Evolutionary conservation across 176 grass and related monocot species (phyloP).

Genomic region (Microstegium vimineum): DNA sequence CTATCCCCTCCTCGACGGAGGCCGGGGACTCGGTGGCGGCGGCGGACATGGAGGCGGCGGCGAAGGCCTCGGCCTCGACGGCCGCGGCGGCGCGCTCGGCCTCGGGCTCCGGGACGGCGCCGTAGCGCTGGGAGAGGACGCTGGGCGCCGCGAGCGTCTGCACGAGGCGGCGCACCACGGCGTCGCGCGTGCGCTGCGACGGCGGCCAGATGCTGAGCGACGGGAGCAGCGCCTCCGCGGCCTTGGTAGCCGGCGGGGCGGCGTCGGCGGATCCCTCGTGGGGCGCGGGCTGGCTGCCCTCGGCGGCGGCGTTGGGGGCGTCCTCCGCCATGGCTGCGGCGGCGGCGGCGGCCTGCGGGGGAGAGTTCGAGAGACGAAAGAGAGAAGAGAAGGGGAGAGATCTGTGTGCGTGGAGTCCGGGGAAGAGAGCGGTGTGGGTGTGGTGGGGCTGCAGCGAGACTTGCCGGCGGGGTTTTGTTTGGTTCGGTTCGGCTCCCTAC

Average conservation of each 20-base stretch:
- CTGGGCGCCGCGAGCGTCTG: conserved; percentile 63
- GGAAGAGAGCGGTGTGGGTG: neutral
- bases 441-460: neutral
- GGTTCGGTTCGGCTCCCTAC: neutral
- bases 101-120: conserved; percentile 47
- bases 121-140: conserved; percentile 74
- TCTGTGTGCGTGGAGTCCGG: conserved; percentile 27
- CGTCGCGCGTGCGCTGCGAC: conserved; percentile 88
- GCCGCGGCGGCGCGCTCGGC: conserved; percentile 44
- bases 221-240: conserved; percentile 24
- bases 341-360: neutral
- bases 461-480: conserved; percentile 20
- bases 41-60: conserved; percentile 35
- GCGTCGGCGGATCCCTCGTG: neutral
- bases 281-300: neutral
- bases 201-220: conserved; percentile 89
- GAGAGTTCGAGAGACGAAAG: neutral
- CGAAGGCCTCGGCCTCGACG: conserved; percentile 73
- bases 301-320: conserved; percentile 24
- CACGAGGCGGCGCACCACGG: conserved; percentile 77
- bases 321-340: conserved; percentile 57
- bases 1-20: conserved; percentile 71
- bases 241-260: neutral
- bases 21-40: conserved; percentile 11
- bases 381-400: conserved; percentile 23